Conservation (phyloP, 441 rosid species). For the Croton laevigatus region DNA sequence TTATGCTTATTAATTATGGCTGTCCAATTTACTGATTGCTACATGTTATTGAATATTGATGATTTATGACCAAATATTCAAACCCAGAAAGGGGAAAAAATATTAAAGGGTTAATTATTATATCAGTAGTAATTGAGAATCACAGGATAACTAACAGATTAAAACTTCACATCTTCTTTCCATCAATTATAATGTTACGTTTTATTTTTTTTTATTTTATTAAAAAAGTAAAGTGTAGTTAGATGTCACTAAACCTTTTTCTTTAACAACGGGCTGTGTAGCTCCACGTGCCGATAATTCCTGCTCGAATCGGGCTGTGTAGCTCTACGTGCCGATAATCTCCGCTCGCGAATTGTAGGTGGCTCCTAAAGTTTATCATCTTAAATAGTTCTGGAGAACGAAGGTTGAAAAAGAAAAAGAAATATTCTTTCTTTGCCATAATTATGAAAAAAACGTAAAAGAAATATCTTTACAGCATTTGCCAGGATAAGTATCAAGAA, state of each 20-base stretch:
- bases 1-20: neutral
- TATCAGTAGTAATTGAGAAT: neutral
- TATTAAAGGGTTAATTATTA: neutral
- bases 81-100: neutral
- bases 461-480: conserved; percentile 3
- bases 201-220: too few relatives aligned
- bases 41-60: neutral
- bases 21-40: neutral
- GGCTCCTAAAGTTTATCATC: too few relatives aligned
- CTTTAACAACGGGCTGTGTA: too few relatives aligned
- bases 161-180: neutral
- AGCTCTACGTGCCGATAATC: too few relatives aligned
- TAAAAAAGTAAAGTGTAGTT: too few relatives aligned
- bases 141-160: neutral
- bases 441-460: neutral
- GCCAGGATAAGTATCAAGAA: conserved; percentile 9
- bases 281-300: too few relatives aligned
- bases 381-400: too few relatives aligned
- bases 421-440: conserved; percentile 2
- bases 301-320: too few relatives aligned
- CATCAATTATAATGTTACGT: neutral
- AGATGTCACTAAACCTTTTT: too few relatives aligned
- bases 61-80: conserved; percentile 8
- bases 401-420: too few relatives aligned
- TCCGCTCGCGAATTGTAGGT: too few relatives aligned